Conservation (phyloP, 345 rosid species). For the Eucalyptus cloeziana region DNA sequence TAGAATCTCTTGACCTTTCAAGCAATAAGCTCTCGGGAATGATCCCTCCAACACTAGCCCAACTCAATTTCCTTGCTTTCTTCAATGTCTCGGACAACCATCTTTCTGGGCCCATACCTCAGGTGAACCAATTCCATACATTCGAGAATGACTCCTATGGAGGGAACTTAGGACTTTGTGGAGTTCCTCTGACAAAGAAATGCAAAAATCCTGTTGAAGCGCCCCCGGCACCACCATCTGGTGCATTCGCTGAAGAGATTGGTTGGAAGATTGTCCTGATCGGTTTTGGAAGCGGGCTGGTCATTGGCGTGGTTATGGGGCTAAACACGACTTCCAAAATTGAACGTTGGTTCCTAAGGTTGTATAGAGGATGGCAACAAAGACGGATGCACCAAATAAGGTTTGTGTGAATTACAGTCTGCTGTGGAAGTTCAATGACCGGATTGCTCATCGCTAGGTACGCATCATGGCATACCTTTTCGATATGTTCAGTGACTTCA, state of each 20-base stretch:
- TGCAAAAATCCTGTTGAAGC: background rate
- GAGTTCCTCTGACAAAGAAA: background rate
- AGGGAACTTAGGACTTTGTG: background rate
- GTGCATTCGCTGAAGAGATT: background rate
- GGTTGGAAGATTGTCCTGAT: background rate
- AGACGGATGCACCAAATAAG: background rate
- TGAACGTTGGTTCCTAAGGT: background rate
- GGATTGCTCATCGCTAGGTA: background rate
- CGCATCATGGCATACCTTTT: background rate
- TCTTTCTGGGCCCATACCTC: background rate
- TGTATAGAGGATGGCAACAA: background rate
- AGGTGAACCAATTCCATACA: background rate
- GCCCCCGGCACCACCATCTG: background rate
- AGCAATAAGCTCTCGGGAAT: background rate
- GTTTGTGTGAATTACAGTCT: background rate
- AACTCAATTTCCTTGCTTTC: background rate
- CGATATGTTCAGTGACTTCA: too few species aligned
- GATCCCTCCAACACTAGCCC: background rate
- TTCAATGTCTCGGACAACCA: background rate
- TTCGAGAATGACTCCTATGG: background rate
- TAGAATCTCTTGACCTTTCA: slow-evolving; percentile 5
- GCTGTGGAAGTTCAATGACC: background rate
- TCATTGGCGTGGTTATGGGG: background rate
- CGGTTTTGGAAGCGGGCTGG: background rate
- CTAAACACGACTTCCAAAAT: background rate